Evolutionary conservation across 768 basidiomycete genomes (phyloP), one percentile per base, ranked within the genome.

Genomic region (Coprinellus micaceus): DNA sequence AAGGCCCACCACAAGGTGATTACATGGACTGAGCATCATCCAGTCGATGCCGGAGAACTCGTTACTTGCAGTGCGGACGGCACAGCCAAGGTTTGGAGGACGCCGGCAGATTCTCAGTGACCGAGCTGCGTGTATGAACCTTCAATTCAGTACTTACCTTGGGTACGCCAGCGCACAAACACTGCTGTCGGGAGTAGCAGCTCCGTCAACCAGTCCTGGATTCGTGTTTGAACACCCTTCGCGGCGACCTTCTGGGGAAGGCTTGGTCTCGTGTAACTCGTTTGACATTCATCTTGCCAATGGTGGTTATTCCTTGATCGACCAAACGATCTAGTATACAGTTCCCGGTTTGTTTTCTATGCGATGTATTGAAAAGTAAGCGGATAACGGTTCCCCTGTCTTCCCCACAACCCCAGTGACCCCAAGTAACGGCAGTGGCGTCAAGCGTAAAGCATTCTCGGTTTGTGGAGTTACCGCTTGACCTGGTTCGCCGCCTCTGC

Each of bases 21-120:
- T 49, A 91, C 91, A 11, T 97, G 94, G 92, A 85, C 91, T 2
- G 93, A 95, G 71, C 84, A 93, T 62, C 91, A 95, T 71, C 94
- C 92, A 7, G 80, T 76, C 21, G 88, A 93, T 54, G 77, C 82
- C 5, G 83, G 83, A 17, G 93, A 97, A 69, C 82, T 97, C 81
- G 71, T 94, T 43, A 95, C 94, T 2, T 86, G 93, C 1, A 91
- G 93, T 64, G 88, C 90, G 19, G 95, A 98, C 67, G 94, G 95
- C 17, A 88, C 86, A 7, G 88, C 89, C 55, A 96, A 94, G 69
- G 84, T 98, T 15, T 98, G 95, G 95, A 77, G 80, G 61, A 72
- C 82, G 60, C 72, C 80, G 47, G 65, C 67, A 30, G 57, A 52
- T 55, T 54, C 53, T 25, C 54, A 53, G n/a, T 51, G 54, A 58